Conservation (phyloP, 2,329 filamentous ascomycete species). For the Paecilomyces niveus region DNA sequence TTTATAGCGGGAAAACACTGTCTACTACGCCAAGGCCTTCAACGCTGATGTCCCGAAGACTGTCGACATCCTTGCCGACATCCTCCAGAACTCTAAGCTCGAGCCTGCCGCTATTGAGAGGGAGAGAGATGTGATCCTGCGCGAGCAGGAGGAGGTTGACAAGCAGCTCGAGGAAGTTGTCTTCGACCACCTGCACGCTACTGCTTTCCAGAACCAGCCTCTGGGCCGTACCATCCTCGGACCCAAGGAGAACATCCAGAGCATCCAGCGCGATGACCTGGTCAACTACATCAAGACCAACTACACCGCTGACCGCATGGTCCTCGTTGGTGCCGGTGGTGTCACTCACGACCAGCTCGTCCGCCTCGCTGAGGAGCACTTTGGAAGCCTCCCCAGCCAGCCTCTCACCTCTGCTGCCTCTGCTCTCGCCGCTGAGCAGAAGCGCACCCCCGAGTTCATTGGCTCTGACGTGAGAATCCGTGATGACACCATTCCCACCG, state of each 20-base stretch:
- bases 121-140: conserved; percentile 96
- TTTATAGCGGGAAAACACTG: conserved; percentile 87
- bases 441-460: conserved; percentile 88
- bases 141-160: conserved; percentile 98
- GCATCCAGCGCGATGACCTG: conserved; percentile 86
- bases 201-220: conserved; percentile 92
- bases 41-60: conserved; percentile 94
- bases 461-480: conserved; percentile 93
- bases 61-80: conserved; percentile 97
- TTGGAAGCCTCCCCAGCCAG: conserved; percentile 68
- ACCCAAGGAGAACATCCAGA: conserved; percentile 95
- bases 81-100: conserved; percentile 98
- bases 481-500: conserved; percentile 91
- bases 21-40: conserved; percentile 99
- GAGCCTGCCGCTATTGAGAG: conserved; percentile 89
- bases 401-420: conserved; percentile 68
- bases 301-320: conserved; percentile 99
- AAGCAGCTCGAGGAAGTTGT: conserved; percentile 99
- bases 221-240: conserved; percentile 96
- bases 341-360: conserved; percentile 91
- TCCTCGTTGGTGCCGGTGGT: conserved; percentile 90
- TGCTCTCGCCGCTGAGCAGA: conserved; percentile 62
- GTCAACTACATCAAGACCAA: conserved; percentile 98
- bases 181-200: conserved; percentile 97
- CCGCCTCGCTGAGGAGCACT: conserved; percentile 94